Base-by-base conservation (phyloP, 495 filamentous ascomycete species). In the Annulohypoxylon maeteangense region DNA sequence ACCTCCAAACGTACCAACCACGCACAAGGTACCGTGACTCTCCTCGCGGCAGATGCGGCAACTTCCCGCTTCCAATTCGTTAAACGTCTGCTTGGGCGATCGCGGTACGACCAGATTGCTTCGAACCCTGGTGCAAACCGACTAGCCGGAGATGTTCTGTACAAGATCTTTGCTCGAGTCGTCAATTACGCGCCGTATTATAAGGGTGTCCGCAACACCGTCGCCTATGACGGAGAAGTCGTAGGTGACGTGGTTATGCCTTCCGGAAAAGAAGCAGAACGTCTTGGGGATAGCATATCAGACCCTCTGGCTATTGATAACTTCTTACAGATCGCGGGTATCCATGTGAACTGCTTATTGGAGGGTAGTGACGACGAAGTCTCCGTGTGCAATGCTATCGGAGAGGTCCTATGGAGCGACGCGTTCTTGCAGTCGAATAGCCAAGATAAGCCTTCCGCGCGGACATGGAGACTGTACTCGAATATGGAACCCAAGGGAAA, bases 311-410 rank as follows among this genome's bases (percentile, higher is more conserved):
- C 55, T 32, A 29, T 81, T 2, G 82, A 83, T 50, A 83, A 79
- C 50, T 81, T 82, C 65, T 11, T 80, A 3, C 81, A 83, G 55
- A 76, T 85, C 0, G 74, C 81, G 0, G 81, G 81, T 2, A 67
- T 84, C 3, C 79, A 80, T 36, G 78, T 80, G 16, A 84, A 85
- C 65, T 78, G 76, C 50, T 8, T 66, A 8, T 23, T 61, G 3
- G 55, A 44, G 7, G 42, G 62, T 16, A 48, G 56, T 25, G 55
- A 67, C 12, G 56, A 65, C 36, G 45, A 68, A 20, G 59, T 68
- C 23, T 62, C 48, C 3, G 53, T 61, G 7, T 66, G 63, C 40
- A 66, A 66, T 14, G 63, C 63, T 2, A 66, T 66, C 1, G 63
- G 53, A n/a, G 63, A 66, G 34, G 63, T 66, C 10, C 42, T 66